These are phyloP conservation scores for Arthrobotrys sinensis DNA, from an alignment of 2,329 filamentous ascomycete species.

Conservation along the genomic window DNA sequence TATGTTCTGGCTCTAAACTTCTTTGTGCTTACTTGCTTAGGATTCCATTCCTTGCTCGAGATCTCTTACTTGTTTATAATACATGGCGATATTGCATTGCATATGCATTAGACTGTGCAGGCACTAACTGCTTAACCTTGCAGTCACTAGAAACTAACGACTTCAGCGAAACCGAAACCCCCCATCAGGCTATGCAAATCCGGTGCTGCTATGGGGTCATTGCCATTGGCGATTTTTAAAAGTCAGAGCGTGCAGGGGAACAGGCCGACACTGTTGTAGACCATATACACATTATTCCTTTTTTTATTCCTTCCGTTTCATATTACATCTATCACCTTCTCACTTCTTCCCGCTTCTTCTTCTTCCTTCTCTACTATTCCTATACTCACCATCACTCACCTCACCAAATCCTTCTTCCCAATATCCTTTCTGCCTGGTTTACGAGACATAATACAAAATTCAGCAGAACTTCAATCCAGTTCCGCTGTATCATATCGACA, in stretches of 20 bases:
- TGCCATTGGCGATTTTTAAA: not conserved
- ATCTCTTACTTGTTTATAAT: conserved; percentile 18
- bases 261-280: not conserved
- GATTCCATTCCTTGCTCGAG: not conserved
- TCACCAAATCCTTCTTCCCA: conserved; percentile 4
- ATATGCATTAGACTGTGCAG: not conserved
- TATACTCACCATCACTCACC: not conserved
- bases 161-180: not conserved
- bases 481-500: conserved; percentile 7
- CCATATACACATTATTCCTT: not conserved
- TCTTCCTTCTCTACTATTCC: conserved; percentile 5
- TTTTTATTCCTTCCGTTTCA: conserved; percentile 40
- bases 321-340: not conserved
- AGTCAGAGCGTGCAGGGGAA: conserved; percentile 1
- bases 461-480: not conserved
- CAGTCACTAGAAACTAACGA: not conserved
- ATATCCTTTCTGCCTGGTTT: conserved; percentile 29
- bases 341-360: conserved; percentile 4
- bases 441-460: conserved; percentile 33
- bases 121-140: not conserved
- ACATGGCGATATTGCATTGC: conserved; percentile 17
- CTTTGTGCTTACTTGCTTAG: not conserved
- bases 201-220: conserved; percentile 3
- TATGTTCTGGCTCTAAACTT: not conserved
- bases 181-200: not conserved